A percentile compares a stretch with the other conserved stretches of the same genome.
Conservation (phyloP, 345 rosid genomes). For the Jatropha curcas region DNA sequence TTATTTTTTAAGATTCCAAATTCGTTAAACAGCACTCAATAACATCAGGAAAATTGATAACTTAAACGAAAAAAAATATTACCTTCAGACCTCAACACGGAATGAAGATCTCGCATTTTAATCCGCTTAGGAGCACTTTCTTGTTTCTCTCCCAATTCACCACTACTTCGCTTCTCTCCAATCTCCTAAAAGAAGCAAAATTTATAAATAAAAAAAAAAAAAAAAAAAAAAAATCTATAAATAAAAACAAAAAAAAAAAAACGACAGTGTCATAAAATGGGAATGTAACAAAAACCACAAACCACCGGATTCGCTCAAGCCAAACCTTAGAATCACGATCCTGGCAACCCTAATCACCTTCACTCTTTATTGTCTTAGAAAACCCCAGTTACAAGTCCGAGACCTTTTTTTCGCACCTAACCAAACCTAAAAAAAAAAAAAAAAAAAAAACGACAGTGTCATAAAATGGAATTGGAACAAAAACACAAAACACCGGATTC, state of each 20-base stretch:
- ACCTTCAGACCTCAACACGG: constrained; percentile 35
- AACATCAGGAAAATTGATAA: background rate
- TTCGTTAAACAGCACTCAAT: background rate
- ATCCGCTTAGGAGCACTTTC: constrained; percentile 27
- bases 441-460: background rate
- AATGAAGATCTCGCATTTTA: constrained; percentile 38
- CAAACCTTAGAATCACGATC: constrained; percentile 19
- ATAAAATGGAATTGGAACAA: background rate
- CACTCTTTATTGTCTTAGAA: constrained; percentile 14
- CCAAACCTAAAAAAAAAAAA: background rate
- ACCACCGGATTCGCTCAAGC: background rate
- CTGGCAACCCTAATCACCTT: background rate
- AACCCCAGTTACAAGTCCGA: background rate
- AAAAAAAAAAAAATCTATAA: too few species aligned
- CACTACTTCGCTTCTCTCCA: constrained; percentile 24
- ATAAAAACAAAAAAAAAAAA: background rate
- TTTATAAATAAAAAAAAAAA: too few species aligned
- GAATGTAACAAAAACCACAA: background rate
- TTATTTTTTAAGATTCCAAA: background rate
- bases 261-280: background rate
- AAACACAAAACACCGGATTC: background rate
- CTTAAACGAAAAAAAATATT: background rate
- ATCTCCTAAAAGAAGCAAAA: constrained; percentile 17
- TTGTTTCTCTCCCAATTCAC: constrained; percentile 16
- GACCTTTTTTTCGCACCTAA: background rate